Evolutionary conservation across 2,329 filamentous ascomycete genomes (phyloP).

Genomic region (Cadophora malorum): DNA sequence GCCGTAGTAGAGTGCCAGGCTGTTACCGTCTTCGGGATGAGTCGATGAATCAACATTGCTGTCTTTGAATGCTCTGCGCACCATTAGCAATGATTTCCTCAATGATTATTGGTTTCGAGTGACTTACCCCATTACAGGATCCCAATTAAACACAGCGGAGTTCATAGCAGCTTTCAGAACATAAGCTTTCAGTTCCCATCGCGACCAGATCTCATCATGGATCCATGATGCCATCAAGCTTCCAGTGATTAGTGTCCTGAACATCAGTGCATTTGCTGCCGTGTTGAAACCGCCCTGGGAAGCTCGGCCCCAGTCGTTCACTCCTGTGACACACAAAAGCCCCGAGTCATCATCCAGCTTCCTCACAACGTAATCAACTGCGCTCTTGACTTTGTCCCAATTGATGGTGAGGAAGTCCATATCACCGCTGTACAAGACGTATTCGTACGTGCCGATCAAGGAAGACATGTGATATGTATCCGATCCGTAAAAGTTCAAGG

Average conservation of each 20-base stretch:
- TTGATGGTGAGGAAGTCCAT: slow-evolving; percentile 52
- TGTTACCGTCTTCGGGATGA: slow-evolving; percentile 63
- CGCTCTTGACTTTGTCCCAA: slow-evolving; percentile 56
- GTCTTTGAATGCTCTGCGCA: slow-evolving; percentile 52
- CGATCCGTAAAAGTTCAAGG: slow-evolving; percentile 47
- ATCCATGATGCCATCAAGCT: slow-evolving; percentile 52
- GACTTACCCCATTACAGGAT: slow-evolving; percentile 31
- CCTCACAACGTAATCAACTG: slow-evolving; percentile 52
- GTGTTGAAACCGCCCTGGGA: slow-evolving; percentile 38
- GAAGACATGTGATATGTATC: slow-evolving; percentile 66
- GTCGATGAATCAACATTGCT: slow-evolving; percentile 53
- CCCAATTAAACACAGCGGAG: slow-evolving; percentile 28
- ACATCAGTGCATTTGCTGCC: slow-evolving; percentile 42
- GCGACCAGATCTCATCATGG: slow-evolving; percentile 31
- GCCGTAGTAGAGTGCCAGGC: slow-evolving; percentile 43
- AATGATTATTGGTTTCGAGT: too few species aligned
- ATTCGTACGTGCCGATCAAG: slow-evolving; percentile 64
- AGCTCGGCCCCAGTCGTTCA: slow-evolving; percentile 37
- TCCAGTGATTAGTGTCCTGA: slow-evolving; percentile 54
- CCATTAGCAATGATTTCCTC: slow-evolving; percentile 25
- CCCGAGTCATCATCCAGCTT: slow-evolving; percentile 49
- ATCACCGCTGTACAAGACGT: slow-evolving; percentile 62
- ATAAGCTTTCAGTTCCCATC: slow-evolving; percentile 28
- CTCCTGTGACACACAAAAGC: slow-evolving; percentile 34
- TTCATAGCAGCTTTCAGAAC: slow-evolving; percentile 34